phyloP scores from a whole-genome alignment of 345 rosid species.

The Anacardium occidentale region DNA sequence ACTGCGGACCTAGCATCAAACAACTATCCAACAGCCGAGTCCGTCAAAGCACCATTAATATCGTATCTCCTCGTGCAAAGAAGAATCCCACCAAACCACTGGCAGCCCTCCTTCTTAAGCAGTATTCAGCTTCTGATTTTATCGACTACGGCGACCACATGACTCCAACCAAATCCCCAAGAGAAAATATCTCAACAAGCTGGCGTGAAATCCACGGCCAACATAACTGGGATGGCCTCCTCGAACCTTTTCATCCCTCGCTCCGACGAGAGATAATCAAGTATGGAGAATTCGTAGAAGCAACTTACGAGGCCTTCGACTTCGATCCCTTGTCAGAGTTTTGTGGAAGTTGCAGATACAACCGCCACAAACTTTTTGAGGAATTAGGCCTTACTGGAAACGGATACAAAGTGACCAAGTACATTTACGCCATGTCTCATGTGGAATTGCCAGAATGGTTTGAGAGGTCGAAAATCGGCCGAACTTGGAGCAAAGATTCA shows the following conservation, averaged over 20 bases:
- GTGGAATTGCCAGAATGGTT: conserved; percentile 64
- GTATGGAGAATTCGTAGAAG: conserved; percentile 57
- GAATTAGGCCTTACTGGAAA: conserved; percentile 47
- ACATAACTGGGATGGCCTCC: conserved; percentile 45
- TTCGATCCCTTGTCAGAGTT: conserved; percentile 58
- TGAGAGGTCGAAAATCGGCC: conserved; percentile 36
- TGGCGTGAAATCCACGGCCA: conserved; percentile 53
- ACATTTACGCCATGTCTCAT: conserved; percentile 65
- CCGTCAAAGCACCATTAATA: conserved; percentile 14
- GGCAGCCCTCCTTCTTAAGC: conserved; percentile 40
- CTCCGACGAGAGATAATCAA: conserved; percentile 54
- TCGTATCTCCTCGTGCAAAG: conserved; percentile 19
- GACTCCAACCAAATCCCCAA: conserved; percentile 64
- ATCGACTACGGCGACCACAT: conserved; percentile 51
- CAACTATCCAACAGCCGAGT: conserved; percentile 23
- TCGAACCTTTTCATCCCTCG: conserved; percentile 54
- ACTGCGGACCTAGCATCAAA: conserved; percentile 26
- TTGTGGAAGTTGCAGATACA: conserved; percentile 62
- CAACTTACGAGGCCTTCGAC: conserved; percentile 61
- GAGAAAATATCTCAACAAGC: conserved; percentile 39
- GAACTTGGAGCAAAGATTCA: conserved; percentile 74
- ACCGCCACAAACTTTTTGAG: conserved; percentile 47
- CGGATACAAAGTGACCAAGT: conserved; percentile 52
- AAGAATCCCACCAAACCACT: conserved; percentile 37
- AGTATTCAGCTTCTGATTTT: conserved; percentile 44